Evolutionary conservation across 2,329 filamentous ascomycete genomes (phyloP).

Genomic region (Paradendryphiella salina): DNA sequence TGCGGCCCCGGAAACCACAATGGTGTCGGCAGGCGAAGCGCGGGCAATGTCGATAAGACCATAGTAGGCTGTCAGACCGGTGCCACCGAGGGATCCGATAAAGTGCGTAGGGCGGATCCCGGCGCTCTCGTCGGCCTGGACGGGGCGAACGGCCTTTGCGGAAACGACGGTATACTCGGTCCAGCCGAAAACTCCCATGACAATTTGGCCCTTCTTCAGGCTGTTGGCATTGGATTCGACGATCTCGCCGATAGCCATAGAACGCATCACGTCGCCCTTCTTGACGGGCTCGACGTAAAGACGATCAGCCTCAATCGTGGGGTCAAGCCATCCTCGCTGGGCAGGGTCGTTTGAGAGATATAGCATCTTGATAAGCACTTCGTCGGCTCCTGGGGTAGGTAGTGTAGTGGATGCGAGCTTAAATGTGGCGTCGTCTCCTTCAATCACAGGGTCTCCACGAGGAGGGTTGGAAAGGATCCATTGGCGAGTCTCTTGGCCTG

Average conservation of each 20-base stretch:
- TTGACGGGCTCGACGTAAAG: constrained; percentile 54
- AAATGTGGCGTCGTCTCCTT: constrained; percentile 48
- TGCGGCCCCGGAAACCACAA: constrained; percentile 76
- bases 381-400: constrained; percentile 43
- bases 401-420: constrained; percentile 44
- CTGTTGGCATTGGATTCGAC: constrained; percentile 59
- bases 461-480: constrained; percentile 52
- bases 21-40: constrained; percentile 67
- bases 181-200: constrained; percentile 63
- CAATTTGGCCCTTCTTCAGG: constrained; percentile 61
- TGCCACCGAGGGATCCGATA: constrained; percentile 52
- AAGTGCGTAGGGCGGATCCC: constrained; percentile 51
- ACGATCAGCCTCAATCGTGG: constrained; percentile 45
- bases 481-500: constrained; percentile 46
- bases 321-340: constrained; percentile 48
- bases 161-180: constrained; percentile 63
- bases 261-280: constrained; percentile 63
- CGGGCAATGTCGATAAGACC: constrained; percentile 70
- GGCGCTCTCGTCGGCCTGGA: constrained; percentile 35
- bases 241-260: constrained; percentile 62
- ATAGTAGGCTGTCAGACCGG: constrained; percentile 74
- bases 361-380: constrained; percentile 53
- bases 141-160: constrained; percentile 37
- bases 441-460: constrained; percentile 39
- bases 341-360: constrained; percentile 59